Conservation (phyloP, 225 moss, liverwort and hornwort species). For the Climacium dendroides region DNA sequence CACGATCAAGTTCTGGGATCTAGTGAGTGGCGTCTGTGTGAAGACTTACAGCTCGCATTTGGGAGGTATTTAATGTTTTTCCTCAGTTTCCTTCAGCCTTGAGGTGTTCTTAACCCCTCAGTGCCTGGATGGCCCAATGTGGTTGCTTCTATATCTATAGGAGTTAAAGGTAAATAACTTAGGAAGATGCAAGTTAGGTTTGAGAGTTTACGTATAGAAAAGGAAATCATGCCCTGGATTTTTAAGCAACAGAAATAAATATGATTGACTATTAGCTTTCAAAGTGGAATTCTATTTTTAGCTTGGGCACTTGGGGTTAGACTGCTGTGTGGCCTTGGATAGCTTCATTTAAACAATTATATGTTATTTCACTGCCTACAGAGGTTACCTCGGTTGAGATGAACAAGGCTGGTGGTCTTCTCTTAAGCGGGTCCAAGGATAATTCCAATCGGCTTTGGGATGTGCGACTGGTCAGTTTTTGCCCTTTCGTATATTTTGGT, state of each 20-base stretch:
- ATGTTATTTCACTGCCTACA: neutral
- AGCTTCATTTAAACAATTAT: neutral
- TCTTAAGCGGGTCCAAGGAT: slow-evolving; percentile 89
- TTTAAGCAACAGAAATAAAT: neutral
- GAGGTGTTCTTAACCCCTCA: neutral
- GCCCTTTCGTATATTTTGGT: neutral
- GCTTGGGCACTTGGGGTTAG: neutral
- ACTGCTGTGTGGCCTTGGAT: neutral
- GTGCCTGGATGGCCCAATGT: neutral
- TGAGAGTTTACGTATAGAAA: neutral
- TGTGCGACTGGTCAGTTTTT: slow-evolving; percentile 65
- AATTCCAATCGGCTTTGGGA: slow-evolving; percentile 95
- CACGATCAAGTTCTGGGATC: slow-evolving; percentile 92
- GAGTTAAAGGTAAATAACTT: neutral
- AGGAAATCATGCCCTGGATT: neutral
- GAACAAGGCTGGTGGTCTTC: slow-evolving; percentile 83
- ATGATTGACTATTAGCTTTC: neutral
- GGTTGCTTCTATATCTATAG: neutral
- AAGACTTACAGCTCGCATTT: slow-evolving; percentile 93
- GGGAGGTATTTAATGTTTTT: slow-evolving; percentile 36
- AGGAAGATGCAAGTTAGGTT: neutral
- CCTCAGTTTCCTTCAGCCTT: neutral
- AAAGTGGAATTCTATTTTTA: neutral
- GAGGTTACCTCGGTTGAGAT: slow-evolving; percentile 95
- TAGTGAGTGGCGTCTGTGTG: slow-evolving; percentile 90